Evolutionary conservation across 2,329 filamentous ascomycete genomes (phyloP).

Genomic region (Gaeumannomyces tritici): DNA sequence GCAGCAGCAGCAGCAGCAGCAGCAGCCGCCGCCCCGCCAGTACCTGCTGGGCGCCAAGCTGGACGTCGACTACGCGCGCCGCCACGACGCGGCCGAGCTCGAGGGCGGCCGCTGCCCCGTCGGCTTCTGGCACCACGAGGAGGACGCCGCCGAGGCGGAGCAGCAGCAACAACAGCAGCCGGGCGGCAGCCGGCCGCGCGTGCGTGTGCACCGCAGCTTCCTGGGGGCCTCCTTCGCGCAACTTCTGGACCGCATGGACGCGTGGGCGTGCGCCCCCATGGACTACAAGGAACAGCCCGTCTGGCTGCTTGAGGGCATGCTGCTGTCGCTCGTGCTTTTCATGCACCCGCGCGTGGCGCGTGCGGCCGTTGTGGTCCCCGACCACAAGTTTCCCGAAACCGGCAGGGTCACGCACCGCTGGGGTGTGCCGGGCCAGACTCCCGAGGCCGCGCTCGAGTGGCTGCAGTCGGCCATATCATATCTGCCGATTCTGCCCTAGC

Average conservation of each 20-base stretch:
- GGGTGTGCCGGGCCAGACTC: background rate
- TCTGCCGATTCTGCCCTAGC: background rate
- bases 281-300: background rate
- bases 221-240: background rate
- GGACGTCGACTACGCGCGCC: background rate
- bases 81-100: background rate
- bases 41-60: background rate
- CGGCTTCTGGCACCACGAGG: background rate
- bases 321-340: background rate
- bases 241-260: background rate
- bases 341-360: background rate
- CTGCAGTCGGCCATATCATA: background rate
- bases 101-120: background rate
- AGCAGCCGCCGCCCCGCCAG: no score
- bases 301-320: background rate
- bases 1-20: no score
- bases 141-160: no score
- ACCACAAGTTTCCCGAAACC: background rate
- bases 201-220: no score
- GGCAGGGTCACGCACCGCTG: background rate
- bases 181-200: no score
- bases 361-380: background rate
- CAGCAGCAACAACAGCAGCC: no score
- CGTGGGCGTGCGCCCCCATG: background rate
- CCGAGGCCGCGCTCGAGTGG: background rate